Evolutionary conservation across 1,284 basidiomycete species (phyloP), one percentile per base, ranked within the genome.

Genomic region (Phenoliferia sp.): DNA sequence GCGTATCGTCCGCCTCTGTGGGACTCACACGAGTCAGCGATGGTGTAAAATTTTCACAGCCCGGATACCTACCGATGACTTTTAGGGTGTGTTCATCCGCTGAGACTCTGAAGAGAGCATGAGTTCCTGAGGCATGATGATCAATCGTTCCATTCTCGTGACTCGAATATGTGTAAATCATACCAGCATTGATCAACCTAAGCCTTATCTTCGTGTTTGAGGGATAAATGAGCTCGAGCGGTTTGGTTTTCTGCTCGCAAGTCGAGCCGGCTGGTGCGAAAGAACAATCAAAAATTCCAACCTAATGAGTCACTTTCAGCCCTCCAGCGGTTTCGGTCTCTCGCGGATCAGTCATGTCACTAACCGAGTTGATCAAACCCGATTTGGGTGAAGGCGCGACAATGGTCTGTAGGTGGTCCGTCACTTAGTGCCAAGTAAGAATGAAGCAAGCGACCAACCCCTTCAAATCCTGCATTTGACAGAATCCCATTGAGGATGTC

Each of bases 181-280:
- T 44, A 12, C 84, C 84, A 1, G 83, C 77, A 60, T 84, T 82
- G 68, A 86, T 80, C 39, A 87, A 74, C 3, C 86, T 82, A 75
- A 87, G 81, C 10, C 85, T 82, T 72, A 85, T 84, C 19, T 80
- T 79, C 63, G 78, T 78, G 66, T 75, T 71, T 31, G 77, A 73
- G 29, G 72, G 69, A 29, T 79, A 67, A 17, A 65, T 44, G 61
- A 75, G 67, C 32, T 69, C 75, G 17, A 73, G 65, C 35, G 78
- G 67, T n/a, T n/a, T n/a, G 12, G 78, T 78, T 60, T 77, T 71
- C 75, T 77, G 75, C 57, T 62, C 71, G 70, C 75, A 73, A 17
- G 61, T 61, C 9, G 78, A 78, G 5, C 80, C 81, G 9, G 77
- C 79, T 7, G 75, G 66, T 69, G 76, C 59, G 67, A 66, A 34